A percentile compares a stretch with the other conserved stretches of the same genome.
These are phyloP conservation scores for Leonotis leonurus DNA, from an alignment of 257 asterid genomes.

Conservation along the genomic window DNA sequence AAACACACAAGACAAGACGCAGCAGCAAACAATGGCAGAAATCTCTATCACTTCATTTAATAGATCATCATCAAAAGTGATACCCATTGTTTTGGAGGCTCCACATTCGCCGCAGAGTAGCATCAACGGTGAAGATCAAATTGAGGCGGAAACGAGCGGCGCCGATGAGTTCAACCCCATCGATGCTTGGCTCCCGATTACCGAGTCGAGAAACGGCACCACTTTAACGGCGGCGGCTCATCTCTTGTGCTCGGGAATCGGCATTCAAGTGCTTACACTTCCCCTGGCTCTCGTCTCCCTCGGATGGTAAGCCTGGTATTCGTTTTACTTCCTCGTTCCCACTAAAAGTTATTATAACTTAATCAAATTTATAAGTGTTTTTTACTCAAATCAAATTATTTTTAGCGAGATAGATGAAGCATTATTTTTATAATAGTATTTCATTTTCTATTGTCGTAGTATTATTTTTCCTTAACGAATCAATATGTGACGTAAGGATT, in stretches of 20 bases:
- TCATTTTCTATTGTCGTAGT: no score
- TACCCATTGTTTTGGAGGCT: constrained; percentile 19
- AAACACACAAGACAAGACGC: neutral
- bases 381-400: no score
- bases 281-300: constrained; percentile 55
- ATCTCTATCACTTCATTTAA: neutral
- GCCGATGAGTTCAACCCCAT: constrained; percentile 1
- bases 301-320: constrained; percentile 45
- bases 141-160: neutral
- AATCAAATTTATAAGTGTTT: no score
- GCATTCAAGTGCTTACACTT: constrained; percentile 46
- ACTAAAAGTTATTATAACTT: no score
- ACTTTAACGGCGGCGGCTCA: constrained; percentile 30
- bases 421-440: no score
- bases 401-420: no score
- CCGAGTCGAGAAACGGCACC: constrained; percentile 53
- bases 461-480: no score
- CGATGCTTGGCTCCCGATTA: constrained; percentile 49
- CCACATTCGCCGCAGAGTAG: neutral
- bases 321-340: no score
- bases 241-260: constrained; percentile 48
- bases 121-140: neutral
- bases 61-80: constrained; percentile 21
- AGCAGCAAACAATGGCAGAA: constrained; percentile 16
- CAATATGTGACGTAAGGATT: no score